Base-by-base conservation (phyloP, 2,329 filamentous ascomycete genomes). In the Purpureocillium lavendulum region DNA sequence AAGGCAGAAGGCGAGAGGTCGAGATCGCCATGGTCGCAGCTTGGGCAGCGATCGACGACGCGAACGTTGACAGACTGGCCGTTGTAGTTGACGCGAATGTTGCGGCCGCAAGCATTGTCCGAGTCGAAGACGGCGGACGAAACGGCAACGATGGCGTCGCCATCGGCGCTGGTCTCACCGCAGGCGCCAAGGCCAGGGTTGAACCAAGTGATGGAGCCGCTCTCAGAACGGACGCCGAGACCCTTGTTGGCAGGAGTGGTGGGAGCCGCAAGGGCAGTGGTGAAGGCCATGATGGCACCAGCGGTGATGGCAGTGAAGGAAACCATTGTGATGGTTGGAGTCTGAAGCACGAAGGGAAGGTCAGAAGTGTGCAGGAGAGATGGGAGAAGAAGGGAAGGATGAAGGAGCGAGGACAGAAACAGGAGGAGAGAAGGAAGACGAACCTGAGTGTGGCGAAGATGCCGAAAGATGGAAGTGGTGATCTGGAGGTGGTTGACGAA, bases 101-200 rank as follows among this genome's bases (percentile, higher is more conserved):
- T 77, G 51, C 67, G 65, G 2, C 80, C 80, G 51, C 86, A 90
- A 1, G 63, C 55, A 4, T 64, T 61, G 1, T 66, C 66, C 0
- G 75, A 69, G 55, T 88, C 83, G 53, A 77, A 90, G 4, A 84
- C 54, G n/a, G 70, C 53, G 50, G 81, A 74, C 2, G 80, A 82
- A 1, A 90, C 69, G 1, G 85, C 75, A 29, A 75, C 80, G 31
- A 89, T 74, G 41, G 70, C 53, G 41, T 87, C 80, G 7, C 56
- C 59, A 7, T 68, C 64, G 2, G 54, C 59, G 39, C 73, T 77
- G 2, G 61, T 67, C 26, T 71, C 59, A 5, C 84, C 85, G 54
- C 86, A 90, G 1, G 84, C 79, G 11, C 85, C 84, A 4, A 86
- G 67, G 4, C 60, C 66, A 0, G 82, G 75, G 14, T 66, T 62